Base-by-base conservation (phyloP, 495 filamentous ascomycete genomes). In the Penicillium cataractarum region DNA sequence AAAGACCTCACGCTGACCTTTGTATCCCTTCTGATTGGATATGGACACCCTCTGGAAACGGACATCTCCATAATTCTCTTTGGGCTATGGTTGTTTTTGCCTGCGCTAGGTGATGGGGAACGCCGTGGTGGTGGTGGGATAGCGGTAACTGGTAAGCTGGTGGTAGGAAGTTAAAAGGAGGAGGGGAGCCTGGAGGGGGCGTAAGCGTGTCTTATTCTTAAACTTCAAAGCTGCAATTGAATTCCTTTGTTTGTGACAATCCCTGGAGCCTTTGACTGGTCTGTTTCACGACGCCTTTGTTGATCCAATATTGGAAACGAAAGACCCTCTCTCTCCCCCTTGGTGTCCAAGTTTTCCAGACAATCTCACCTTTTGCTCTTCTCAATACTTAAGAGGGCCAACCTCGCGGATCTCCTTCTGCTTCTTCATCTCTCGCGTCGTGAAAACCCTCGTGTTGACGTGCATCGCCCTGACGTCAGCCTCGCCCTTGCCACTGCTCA, bases 1-100 rank as follows among this genome's bases (percentile, higher is more conserved):
- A 40, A 17, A n/a, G 26, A 15, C 8, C 17, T 10, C 46, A 6
- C 33, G 69, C 69, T 71, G 66, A 70, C 69, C 31, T 63, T 70
- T 70, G 31, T 2, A 9, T 1, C 7, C 6, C 2, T 13, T 22
- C 26, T 71, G 55, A 71, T 71, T 71, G 66, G 69, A 48, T 26
- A 12, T 0, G 32, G n/a, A 15, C 29, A 35, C 32, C 27, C 60
- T 42, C 31, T 22, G 48, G 33, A 50, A 51, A 39, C 44, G 42
- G 35, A 33, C 52, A 60, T 63, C 39, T 57, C 64, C 55, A 59
- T 24, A 57, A 63, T 67, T 61, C 54, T 53, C 37, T 27, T 33
- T 37, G 57, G 17, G n/a, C 29, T n/a, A 5, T 33, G 31, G 51
- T 19, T 0, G 29, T 54, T 35, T 54, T 66, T 29, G 26, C n/a